These are phyloP conservation scores for Torrubiellomyces zombiae DNA, from an alignment of 2,329 filamentous ascomycete genomes.

Conservation along the genomic window DNA sequence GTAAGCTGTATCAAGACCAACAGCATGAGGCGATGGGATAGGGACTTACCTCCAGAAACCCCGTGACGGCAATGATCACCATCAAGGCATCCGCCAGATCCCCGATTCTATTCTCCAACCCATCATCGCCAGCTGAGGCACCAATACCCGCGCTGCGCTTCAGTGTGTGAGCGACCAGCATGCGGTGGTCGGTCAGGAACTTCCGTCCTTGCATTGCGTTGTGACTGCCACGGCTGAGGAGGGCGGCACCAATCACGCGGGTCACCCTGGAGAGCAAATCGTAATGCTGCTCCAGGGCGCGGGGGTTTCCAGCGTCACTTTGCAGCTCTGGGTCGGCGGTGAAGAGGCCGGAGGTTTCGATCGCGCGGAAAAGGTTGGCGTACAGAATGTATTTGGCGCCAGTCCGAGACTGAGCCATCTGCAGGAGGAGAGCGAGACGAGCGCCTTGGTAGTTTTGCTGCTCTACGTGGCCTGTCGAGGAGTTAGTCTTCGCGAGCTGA, in stretches of 20 bases:
- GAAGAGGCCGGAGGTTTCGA: slow-evolving; percentile 75
- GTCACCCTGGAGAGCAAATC: slow-evolving; percentile 64
- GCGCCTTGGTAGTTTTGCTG: slow-evolving; percentile 44
- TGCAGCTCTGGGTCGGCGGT: slow-evolving; percentile 83
- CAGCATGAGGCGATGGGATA: too few species aligned
- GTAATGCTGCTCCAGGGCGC: slow-evolving; percentile 68
- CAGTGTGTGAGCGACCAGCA: slow-evolving; percentile 73
- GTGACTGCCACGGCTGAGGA: slow-evolving; percentile 66
- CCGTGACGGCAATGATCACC: slow-evolving; percentile 65
- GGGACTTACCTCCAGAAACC: slow-evolving; percentile 81
- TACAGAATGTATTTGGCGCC: slow-evolving; percentile 81
- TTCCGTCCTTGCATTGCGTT: slow-evolving; percentile 64
- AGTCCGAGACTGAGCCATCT: slow-evolving; percentile 66
- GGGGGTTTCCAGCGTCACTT: slow-evolving; percentile 52
- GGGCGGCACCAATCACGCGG: slow-evolving; percentile 64
- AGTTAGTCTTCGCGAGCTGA: slow-evolving; percentile 5
- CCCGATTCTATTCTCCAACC: slow-evolving; percentile 44
- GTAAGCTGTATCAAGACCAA: slow-evolving; percentile 6
- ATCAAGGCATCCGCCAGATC: slow-evolving; percentile 77
- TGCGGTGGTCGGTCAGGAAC: slow-evolving; percentile 70
- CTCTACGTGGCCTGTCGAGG: slow-evolving; percentile 20
- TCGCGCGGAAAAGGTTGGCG: slow-evolving; percentile 66
- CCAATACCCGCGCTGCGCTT: slow-evolving; percentile 78
- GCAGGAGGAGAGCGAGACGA: slow-evolving; percentile 65
- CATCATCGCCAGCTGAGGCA: slow-evolving; percentile 17